Conservation (phyloP, 2,329 filamentous ascomycete genomes). For the Macrophomina tecta region DNA sequence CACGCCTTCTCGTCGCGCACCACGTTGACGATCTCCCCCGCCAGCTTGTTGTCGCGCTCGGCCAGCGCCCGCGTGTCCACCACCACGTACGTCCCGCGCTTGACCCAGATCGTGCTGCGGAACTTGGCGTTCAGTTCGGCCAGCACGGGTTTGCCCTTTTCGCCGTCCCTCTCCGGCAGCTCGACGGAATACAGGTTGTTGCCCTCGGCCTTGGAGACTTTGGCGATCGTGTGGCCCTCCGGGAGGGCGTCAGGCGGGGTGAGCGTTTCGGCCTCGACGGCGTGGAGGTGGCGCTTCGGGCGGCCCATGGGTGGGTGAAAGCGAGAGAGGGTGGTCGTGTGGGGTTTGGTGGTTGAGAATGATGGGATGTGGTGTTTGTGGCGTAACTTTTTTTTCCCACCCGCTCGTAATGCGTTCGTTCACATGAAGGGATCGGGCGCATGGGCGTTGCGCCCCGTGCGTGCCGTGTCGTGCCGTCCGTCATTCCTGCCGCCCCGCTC, state of each 20-base stretch:
- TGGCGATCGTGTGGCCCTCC: conserved; percentile 69
- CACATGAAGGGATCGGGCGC: not conserved
- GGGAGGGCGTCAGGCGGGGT: conserved; percentile 61
- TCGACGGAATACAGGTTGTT: conserved; percentile 87
- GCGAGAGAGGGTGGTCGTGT: not conserved
- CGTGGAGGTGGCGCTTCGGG: conserved; percentile 77
- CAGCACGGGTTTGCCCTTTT: conserved; percentile 60
- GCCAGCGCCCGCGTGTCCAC: conserved; percentile 73
- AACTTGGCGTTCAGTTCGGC: conserved; percentile 86
- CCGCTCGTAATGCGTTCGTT: not conserved
- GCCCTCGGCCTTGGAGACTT: conserved; percentile 80
- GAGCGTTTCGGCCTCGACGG: conserved; percentile 76
- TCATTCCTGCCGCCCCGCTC: too few species aligned
- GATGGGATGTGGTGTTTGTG: not conserved
- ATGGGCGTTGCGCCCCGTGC: not conserved
- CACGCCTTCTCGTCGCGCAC: conserved; percentile 90
- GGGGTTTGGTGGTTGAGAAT: not conserved
- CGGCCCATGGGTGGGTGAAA: conserved; percentile 64
- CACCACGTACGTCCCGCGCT: conserved; percentile 84
- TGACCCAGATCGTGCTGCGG: conserved; percentile 92
- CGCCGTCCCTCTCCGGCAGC: conserved; percentile 55
- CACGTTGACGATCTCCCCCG: conserved; percentile 90
- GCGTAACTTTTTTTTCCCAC: not conserved
- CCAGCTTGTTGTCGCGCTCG: conserved; percentile 75
- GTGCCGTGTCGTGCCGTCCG: not conserved